Percentiles rank a stretch among this genome's conserved stretches.
Evolutionary conservation across 805 yeast species (phyloP).

Genomic region (Tetrapisispora arboricola): DNA sequence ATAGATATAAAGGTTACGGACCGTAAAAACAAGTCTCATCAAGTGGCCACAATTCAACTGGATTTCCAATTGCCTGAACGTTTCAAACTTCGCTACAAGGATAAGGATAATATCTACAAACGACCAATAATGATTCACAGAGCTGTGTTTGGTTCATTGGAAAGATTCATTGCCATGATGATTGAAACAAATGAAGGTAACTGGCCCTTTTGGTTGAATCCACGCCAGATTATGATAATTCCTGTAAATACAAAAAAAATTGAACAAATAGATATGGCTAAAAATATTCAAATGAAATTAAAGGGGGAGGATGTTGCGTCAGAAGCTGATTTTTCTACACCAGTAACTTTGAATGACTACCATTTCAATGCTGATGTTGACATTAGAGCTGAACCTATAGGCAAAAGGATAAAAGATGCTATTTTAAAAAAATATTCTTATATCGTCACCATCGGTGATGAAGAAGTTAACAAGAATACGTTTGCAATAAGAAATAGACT

Average conservation of each 20-base stretch:
- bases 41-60: slow-evolving; percentile 89
- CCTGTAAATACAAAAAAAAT: slow-evolving; percentile 62
- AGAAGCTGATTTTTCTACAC: slow-evolving; percentile 22
- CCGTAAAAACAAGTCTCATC: slow-evolving; percentile 71
- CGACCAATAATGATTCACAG: slow-evolving; percentile 93
- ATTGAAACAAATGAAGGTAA: slow-evolving; percentile 84
- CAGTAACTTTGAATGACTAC: slow-evolving; percentile 48
- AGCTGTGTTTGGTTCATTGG: slow-evolving; percentile 91
- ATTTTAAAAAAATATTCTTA: slow-evolving; percentile 63
- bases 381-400: slow-evolving; percentile 64
- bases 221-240: slow-evolving; percentile 76
- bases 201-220: slow-evolving; percentile 98
- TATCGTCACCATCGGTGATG: slow-evolving; percentile 79
- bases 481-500: slow-evolving; percentile 52
- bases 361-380: slow-evolving; percentile 72
- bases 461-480: slow-evolving; percentile 52
- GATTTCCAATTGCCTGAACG: slow-evolving; percentile 90
- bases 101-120: slow-evolving; percentile 39
- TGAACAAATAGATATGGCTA: slow-evolving; percentile 37
- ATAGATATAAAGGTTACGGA: slow-evolving; percentile 81
- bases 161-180: slow-evolving; percentile 81
- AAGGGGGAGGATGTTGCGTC: slow-evolving; percentile 34
- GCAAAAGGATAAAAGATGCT: slow-evolving; percentile 73
- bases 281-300: slow-evolving; percentile 36
- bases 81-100: slow-evolving; percentile 62